These are phyloP conservation scores for Fusarium coicis DNA, from an alignment of 2,329 filamentous ascomycete genomes.

Conservation along the genomic window DNA sequence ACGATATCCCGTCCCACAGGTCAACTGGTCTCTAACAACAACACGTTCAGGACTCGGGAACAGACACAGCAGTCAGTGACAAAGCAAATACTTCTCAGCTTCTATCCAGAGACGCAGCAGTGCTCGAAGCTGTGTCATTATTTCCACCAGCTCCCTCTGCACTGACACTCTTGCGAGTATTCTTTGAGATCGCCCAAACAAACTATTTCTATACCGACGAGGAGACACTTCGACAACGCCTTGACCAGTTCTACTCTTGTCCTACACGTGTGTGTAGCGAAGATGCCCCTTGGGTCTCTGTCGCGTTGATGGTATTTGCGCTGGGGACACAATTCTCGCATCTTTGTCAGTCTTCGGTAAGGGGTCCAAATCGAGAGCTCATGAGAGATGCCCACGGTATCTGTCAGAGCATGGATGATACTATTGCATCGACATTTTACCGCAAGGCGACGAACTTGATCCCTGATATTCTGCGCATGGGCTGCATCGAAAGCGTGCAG, in stretches of 20 bases:
- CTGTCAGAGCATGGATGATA: slow-evolving; percentile 28
- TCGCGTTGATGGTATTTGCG: slow-evolving; percentile 37
- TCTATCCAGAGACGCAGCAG: slow-evolving; percentile 9
- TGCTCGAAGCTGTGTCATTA: slow-evolving; percentile 27
- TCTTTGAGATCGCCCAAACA: slow-evolving; percentile 39
- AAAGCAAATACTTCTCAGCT: background rate
- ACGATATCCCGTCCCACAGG: background rate
- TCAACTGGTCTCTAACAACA: background rate
- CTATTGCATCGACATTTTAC: slow-evolving; percentile 28
- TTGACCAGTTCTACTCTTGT: slow-evolving; percentile 30
- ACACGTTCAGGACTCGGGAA: slow-evolving; percentile 1
- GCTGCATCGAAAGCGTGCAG: slow-evolving; percentile 34
- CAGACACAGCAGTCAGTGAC: background rate
- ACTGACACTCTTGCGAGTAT: slow-evolving; percentile 28
- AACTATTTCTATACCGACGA: slow-evolving; percentile 43
- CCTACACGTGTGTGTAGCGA: background rate
- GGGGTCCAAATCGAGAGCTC: background rate
- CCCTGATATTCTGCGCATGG: slow-evolving; percentile 28
- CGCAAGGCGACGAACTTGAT: slow-evolving; percentile 21
- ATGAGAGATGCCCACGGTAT: slow-evolving; percentile 16
- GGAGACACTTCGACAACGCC: slow-evolving; percentile 17
- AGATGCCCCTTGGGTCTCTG: slow-evolving; percentile 36
- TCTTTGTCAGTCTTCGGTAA: slow-evolving; percentile 3
- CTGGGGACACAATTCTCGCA: slow-evolving; percentile 39
- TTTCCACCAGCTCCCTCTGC: slow-evolving; percentile 30